A percentile compares a stretch with the other conserved stretches of the same genome.
Conservation (phyloP, 2,329 filamentous ascomycete genomes). For the Plectosphaerella cucumerina region DNA sequence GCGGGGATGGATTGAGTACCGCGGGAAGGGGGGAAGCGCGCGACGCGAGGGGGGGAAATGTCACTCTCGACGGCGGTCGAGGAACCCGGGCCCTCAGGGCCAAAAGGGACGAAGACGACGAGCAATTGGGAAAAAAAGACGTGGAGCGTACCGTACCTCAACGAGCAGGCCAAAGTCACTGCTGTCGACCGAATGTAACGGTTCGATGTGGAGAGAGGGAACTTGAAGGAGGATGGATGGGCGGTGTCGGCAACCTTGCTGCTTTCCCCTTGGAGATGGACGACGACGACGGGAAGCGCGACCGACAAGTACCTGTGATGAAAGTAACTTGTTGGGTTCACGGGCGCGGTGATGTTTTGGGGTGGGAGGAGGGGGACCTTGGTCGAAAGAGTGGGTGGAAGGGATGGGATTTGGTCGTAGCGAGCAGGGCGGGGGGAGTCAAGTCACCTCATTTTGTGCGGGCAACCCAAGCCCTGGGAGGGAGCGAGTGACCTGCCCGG, state of each 20-base stretch:
- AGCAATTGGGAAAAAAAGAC: background rate
- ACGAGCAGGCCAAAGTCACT: background rate
- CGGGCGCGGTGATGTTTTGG: conserved; percentile 31
- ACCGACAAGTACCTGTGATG: conserved; percentile 29
- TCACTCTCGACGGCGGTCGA: too few species aligned
- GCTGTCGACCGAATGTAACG: background rate
- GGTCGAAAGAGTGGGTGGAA: conserved; percentile 11
- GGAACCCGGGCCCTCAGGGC: too few species aligned
- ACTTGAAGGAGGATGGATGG: background rate
- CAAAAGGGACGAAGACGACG: background rate
- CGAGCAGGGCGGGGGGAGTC: too few species aligned
- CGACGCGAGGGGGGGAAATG: too few species aligned
- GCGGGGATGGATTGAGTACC: too few species aligned
- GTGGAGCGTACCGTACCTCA: background rate
- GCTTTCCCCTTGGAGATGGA: background rate
- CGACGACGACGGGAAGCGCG: background rate
- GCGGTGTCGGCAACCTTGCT: too few species aligned
- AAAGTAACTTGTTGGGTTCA: conserved; percentile 34
- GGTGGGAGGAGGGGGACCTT: conserved; percentile 7
- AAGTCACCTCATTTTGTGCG: too few species aligned
- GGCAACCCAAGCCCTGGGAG: too few species aligned
- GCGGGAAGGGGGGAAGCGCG: too few species aligned
- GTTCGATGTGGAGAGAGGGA: background rate
- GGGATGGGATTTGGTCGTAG: conserved; percentile 6
- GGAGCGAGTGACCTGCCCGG: too few species aligned